Evolutionary conservation across 1,284 basidiomycete species (phyloP).

Genomic region (Trichosporon sp.): DNA sequence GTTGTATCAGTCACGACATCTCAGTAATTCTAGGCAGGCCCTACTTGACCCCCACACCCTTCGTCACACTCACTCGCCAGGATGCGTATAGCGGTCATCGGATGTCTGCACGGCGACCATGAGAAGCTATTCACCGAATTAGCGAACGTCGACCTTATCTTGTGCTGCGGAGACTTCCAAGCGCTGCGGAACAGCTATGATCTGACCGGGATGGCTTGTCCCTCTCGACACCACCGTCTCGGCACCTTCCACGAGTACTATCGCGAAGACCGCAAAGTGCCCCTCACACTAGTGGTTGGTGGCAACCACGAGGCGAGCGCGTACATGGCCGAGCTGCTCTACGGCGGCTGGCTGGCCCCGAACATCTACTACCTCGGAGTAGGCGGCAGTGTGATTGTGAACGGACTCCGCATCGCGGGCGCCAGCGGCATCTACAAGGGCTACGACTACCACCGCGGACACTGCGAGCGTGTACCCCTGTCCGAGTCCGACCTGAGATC

Average conservation of each 20-base stretch:
- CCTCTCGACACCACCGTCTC: slow-evolving; percentile 76
- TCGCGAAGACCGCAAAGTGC: slow-evolving; percentile 69
- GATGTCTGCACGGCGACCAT: neutral
- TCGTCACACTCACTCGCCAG: neutral
- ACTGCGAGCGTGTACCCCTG: slow-evolving; percentile 55
- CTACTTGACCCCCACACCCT: neutral
- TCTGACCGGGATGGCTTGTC: slow-evolving; percentile 82
- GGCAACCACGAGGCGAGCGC: slow-evolving; percentile 97
- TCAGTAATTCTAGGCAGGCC: neutral
- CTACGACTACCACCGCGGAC: slow-evolving; percentile 55
- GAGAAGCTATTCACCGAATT: slow-evolving; percentile 39
- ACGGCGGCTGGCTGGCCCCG: slow-evolving; percentile 91
- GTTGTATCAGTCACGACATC: too few relatives aligned
- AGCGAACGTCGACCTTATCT: slow-evolving; percentile 66
- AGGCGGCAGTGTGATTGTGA: slow-evolving; percentile 79
- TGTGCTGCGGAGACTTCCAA: slow-evolving; percentile 82
- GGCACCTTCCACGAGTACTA: slow-evolving; percentile 89
- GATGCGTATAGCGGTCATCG: neutral
- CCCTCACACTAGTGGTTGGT: slow-evolving; percentile 91
- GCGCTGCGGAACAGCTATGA: slow-evolving; percentile 81
- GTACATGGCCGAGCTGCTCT: slow-evolving; percentile 94
- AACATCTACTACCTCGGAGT: slow-evolving; percentile 95
- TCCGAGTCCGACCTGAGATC: slow-evolving; percentile 66
- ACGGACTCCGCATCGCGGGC: slow-evolving; percentile 79
- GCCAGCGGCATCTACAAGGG: slow-evolving; percentile 87